phyloP scores from a whole-genome alignment of 106 monocot genomes.

The Chionographis japonica region DNA sequence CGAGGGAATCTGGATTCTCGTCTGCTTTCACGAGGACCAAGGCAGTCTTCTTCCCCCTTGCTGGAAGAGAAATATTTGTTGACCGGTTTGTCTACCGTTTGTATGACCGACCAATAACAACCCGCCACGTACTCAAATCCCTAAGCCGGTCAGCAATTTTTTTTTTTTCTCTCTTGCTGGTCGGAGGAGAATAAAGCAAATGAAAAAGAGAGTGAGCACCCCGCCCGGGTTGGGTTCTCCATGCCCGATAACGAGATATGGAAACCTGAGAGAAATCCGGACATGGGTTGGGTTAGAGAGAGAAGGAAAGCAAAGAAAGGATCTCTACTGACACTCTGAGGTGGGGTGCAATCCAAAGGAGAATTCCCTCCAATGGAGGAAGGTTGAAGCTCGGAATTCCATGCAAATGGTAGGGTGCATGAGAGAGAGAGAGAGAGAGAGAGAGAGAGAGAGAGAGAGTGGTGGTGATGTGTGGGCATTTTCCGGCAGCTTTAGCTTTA shows the following conservation, averaged over 20 bases:
- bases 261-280: too few relatives aligned
- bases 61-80: background rate
- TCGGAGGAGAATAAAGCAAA: conserved; percentile 41
- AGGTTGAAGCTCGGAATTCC: background rate
- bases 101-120: background rate
- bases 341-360: conserved; percentile 1
- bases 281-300: background rate
- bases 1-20: conserved; percentile 34
- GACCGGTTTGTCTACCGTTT: too few relatives aligned
- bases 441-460: background rate
- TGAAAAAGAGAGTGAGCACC: conserved; percentile 3
- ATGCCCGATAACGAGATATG: too few relatives aligned
- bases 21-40: conserved; percentile 37
- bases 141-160: background rate
- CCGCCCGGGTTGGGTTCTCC: too few relatives aligned
- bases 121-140: background rate
- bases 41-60: background rate
- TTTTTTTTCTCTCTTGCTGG: background rate
- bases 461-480: background rate
- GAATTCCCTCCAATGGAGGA: background rate
- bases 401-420: background rate
- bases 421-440: conserved; percentile 1
- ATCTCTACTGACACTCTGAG: background rate
- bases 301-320: background rate
- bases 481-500: conserved; percentile 22